Evolutionary conservation across 306 rosid species (phyloP).

Genomic region (Cucumis hystrix): DNA sequence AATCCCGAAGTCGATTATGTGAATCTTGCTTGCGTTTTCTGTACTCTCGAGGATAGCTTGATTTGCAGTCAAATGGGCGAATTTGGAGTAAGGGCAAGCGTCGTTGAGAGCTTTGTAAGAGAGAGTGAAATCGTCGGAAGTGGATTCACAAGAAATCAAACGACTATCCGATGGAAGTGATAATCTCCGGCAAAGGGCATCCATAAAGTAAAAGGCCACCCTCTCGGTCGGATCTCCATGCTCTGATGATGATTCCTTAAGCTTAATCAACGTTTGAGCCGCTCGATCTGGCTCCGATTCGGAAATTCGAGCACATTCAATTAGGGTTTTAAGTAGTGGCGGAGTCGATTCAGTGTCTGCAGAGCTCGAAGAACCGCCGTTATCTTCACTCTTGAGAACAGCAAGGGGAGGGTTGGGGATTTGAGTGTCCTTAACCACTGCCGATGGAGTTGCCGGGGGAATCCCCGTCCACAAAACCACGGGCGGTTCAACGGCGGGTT

Average conservation of each 20-base stretch:
- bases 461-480: slow-evolving; percentile 31
- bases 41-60: slow-evolving; percentile 90
- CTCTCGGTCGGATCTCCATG: slow-evolving; percentile 75
- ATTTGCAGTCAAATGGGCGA: slow-evolving; percentile 86
- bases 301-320: slow-evolving; percentile 42
- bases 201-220: slow-evolving; percentile 46
- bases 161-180: slow-evolving; percentile 9
- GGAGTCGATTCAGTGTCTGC: slow-evolving; percentile 38
- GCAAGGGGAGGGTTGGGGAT: not conserved
- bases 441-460: slow-evolving; percentile 15
- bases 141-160: slow-evolving; percentile 10
- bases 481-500: slow-evolving; percentile 15
- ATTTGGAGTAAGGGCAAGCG: slow-evolving; percentile 88
- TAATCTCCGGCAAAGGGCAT: slow-evolving; percentile 43
- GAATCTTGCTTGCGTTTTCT: slow-evolving; percentile 46
- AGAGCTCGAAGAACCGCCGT: slow-evolving; percentile 24
- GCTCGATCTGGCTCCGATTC: slow-evolving; percentile 60
- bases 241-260: slow-evolving; percentile 44
- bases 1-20: slow-evolving; percentile 84
- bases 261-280: slow-evolving; percentile 29
- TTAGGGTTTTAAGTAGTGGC: slow-evolving; percentile 51
- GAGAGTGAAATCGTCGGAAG: slow-evolving; percentile 52
- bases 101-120: slow-evolving; percentile 78
- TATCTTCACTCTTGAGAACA: slow-evolving; percentile 9
- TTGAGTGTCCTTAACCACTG: slow-evolving; percentile 19